Evolutionary conservation across 2,329 filamentous ascomycete species (phyloP), one percentile per base, ranked within the genome.

Genomic region (Apiospora arundinis): DNA sequence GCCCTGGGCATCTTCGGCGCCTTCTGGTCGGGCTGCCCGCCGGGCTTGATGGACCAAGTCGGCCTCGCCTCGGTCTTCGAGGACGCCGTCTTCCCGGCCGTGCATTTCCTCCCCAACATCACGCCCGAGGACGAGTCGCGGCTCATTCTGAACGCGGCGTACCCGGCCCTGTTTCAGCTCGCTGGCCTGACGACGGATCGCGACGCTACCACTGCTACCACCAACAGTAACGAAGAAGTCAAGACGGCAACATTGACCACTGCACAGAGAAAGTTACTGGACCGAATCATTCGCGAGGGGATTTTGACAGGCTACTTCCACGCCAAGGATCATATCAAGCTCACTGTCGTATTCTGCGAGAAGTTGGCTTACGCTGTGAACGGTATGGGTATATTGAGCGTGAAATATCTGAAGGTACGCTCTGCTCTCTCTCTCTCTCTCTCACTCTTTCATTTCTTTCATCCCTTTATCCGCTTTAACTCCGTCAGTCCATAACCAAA

Each of bases 51-150:
- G 63, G 80, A 80, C 16, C 85, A 85, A 65, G 93, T 90, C 0
- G 92, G 93, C 0, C 88, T 95, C 9, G 88, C 87, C 28, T 82
- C 86, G 18, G 87, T 95, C 37, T 92, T 95, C 73, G 88, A 92
- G 76, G 88, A 94, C 25, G 88, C 91, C 3, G 81, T 94, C 1
- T 87, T 91, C 74, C 93, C 94, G 0, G 90, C 91, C 46, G 86
- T 97, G n/a, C 86, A 92, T 9, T 93, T 91, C 76, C 85, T 97
- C 7, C 95, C 95, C 0, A 90, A 87, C 16, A 83, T 97, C 56
- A 97, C 94, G 0, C 90, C 93, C 0, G 92, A 93, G 76, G 79
- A 86, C 0, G 92, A 96, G 70, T 93, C 93, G 4, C 78, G 92
- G 1, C 77, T 78, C 1, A 82, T 98, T 3, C 86, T 97, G 0